Evolutionary conservation across 1,284 basidiomycete species (phyloP).

Genomic region (Golubevia sp.): DNA sequence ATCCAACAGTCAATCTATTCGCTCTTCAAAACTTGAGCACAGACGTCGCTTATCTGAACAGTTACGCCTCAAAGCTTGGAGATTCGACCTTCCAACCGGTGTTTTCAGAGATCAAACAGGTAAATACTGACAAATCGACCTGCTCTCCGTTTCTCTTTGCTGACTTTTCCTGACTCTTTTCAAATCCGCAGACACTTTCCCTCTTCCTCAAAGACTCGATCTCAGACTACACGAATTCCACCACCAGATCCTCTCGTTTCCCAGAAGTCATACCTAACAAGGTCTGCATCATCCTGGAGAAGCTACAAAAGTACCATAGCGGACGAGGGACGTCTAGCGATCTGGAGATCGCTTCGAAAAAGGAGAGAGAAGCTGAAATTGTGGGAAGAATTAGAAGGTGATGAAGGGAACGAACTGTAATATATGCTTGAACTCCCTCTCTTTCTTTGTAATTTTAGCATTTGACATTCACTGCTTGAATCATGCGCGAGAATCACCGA

Average conservation of each 20-base stretch:
- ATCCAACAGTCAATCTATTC: background rate
- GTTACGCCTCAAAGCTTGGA: conserved; percentile 18
- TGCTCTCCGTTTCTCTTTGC: background rate
- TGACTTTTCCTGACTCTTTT: background rate
- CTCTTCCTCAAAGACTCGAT: background rate
- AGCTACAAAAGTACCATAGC: conserved; percentile 18
- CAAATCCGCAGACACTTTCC: conserved; percentile 3
- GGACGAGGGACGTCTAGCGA: background rate
- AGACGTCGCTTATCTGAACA: conserved; percentile 31
- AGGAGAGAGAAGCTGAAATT: too few species aligned
- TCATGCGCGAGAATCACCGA: too few species aligned
- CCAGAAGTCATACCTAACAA: conserved; percentile 23
- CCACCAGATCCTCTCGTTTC: conserved; percentile 10
- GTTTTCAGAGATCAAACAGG: conserved; percentile 13
- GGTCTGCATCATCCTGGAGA: conserved; percentile 22
- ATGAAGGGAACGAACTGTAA: too few species aligned
- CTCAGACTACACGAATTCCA: background rate
- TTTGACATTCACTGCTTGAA: too few species aligned
- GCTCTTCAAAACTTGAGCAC: too few species aligned
- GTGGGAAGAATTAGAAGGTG: too few species aligned
- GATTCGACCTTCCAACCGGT: background rate
- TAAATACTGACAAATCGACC: background rate
- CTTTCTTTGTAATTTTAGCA: too few species aligned
- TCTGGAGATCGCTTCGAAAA: too few species aligned
- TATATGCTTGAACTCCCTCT: too few species aligned